Percentiles rank a stretch among this genome's conserved stretches.
Evolutionary conservation across 176 grass and related monocot genomes (phyloP).

Genomic region (Carex myosuroides): DNA sequence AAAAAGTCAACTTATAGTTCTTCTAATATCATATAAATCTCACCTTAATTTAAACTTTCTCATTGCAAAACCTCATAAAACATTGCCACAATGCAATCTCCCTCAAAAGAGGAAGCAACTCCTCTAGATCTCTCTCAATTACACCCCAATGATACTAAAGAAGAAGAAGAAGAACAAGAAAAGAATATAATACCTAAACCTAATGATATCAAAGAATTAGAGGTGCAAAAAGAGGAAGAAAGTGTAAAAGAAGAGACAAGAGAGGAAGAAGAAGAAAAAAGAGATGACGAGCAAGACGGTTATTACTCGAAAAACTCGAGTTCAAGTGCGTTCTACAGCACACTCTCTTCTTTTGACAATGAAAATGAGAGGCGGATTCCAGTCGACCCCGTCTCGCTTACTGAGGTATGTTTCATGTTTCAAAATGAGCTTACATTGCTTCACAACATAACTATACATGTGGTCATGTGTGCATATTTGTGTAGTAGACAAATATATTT

Average conservation of each 20-base stretch:
- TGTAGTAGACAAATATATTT: too few relatives aligned
- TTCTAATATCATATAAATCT: slow-evolving; percentile 19
- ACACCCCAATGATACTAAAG: not conserved
- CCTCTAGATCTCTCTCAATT: not conserved
- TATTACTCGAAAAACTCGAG: slow-evolving; percentile 16
- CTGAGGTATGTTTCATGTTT: slow-evolving; percentile 8
- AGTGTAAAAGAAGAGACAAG: not conserved
- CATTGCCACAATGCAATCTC: slow-evolving; percentile 23
- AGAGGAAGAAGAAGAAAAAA: not conserved
- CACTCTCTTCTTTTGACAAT: slow-evolving; percentile 27
- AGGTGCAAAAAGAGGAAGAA: slow-evolving; percentile 16
- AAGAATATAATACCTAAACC: not conserved
- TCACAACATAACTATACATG: too few relatives aligned
- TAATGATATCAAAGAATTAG: not conserved
- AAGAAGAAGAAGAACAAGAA: not conserved
- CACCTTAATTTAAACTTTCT: not conserved
- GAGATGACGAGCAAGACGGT: not conserved
- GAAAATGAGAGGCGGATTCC: slow-evolving; percentile 66
- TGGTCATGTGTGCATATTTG: too few relatives aligned
- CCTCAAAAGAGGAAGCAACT: slow-evolving; percentile 1
- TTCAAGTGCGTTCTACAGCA: not conserved
- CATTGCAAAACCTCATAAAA: not conserved
- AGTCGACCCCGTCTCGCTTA: slow-evolving; percentile 61
- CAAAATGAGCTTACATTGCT: too few relatives aligned
- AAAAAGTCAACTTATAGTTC: slow-evolving; percentile 34